Conservation (phyloP, 768 basidiomycete species). For the Mycena polygramma region DNA sequence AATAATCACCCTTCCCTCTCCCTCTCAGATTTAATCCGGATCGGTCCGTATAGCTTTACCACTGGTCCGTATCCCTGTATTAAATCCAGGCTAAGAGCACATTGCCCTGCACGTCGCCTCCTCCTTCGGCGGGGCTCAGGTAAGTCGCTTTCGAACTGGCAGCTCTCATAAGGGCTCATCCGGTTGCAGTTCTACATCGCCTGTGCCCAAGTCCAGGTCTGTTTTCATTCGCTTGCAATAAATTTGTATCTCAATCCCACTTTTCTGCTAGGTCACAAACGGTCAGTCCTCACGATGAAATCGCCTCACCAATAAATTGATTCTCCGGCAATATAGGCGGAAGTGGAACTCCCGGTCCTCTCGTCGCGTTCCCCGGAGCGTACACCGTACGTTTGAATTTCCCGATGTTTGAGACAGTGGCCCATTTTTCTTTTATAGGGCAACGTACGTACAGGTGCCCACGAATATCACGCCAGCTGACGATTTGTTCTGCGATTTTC, state of each 20-base stretch:
- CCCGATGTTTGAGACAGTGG: not conserved
- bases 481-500: not conserved
- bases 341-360: conserved; percentile 49
- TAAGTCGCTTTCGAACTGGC: not conserved
- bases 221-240: conserved; percentile 7
- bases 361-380: conserved; percentile 52
- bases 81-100: conserved; percentile 4
- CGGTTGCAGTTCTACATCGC: conserved; percentile 33
- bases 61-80: no score
- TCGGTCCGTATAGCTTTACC: no score
- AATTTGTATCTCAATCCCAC: not conserved
- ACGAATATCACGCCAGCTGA: not conserved
- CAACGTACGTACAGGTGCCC: conserved; percentile 20
- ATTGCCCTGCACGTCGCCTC: conserved; percentile 35
- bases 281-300: not conserved
- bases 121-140: conserved; percentile 29
- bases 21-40: no score
- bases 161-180: not conserved
- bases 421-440: conserved; percentile 25
- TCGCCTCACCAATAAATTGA: not conserved
- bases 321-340: conserved; percentile 33
- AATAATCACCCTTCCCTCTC: no score
- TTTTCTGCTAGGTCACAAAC: conserved; percentile 12
- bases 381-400: conserved; percentile 41
- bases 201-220: conserved; percentile 49